These are phyloP conservation scores for Melampsora americana DNA, from an alignment of 1,284 basidiomycete species.

Conservation along the genomic window DNA sequence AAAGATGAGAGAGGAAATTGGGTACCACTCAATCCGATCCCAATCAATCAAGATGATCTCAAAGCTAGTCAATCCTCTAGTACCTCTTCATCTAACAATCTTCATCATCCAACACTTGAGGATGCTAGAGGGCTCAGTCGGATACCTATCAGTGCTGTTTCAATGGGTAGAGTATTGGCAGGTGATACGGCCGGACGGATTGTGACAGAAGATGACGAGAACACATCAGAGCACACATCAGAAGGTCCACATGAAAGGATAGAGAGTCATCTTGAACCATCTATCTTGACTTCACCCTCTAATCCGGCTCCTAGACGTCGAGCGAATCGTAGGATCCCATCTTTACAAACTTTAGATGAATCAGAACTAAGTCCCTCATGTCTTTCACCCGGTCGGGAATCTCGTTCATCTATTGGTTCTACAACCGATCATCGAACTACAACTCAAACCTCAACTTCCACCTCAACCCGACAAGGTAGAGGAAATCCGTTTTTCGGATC, in stretches of 20 bases:
- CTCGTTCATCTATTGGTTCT: slow-evolving; percentile 11
- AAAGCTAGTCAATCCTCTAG: background rate
- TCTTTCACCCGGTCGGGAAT: slow-evolving; percentile 1
- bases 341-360: background rate
- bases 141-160: slow-evolving; percentile 43
- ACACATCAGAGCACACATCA: background rate
- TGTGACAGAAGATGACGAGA: background rate
- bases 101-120: background rate
- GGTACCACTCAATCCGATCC: slow-evolving; percentile 3
- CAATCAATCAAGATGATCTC: background rate
- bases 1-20: slow-evolving; percentile 12
- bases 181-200: slow-evolving; percentile 11
- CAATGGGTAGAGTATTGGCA: slow-evolving; percentile 29
- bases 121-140: slow-evolving; percentile 16
- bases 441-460: background rate
- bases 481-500: slow-evolving; percentile 41
- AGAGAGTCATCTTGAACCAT: background rate
- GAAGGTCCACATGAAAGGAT: background rate
- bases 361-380: background rate
- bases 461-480: slow-evolving; percentile 10
- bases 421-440: background rate
- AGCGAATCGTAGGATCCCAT: background rate
- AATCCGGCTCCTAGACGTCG: background rate
- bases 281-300: background rate
- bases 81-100: background rate